Percentiles rank a stretch among this genome's conserved stretches.
Conservation (phyloP, 2,329 filamentous ascomycete genomes). For the Phialophora verrucosa region DNA sequence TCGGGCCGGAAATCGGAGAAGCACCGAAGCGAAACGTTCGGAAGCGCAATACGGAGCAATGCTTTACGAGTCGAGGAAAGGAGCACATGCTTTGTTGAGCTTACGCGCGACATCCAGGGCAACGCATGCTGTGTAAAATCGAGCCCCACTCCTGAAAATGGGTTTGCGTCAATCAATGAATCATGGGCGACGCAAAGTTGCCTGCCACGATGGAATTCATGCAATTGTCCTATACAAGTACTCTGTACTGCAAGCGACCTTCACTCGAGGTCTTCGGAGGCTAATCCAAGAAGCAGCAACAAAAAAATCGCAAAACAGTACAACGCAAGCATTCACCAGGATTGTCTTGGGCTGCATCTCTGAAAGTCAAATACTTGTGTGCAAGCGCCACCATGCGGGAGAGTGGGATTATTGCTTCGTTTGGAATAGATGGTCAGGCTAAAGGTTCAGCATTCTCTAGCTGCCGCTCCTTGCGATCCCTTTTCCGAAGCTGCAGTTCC, state of each 20-base stretch:
- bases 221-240: neutral
- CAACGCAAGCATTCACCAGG: neutral
- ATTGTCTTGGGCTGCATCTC: neutral
- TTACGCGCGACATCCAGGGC: slow-evolving; percentile 3
- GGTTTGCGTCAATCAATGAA: neutral
- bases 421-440: slow-evolving; percentile 7
- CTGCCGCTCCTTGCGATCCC: slow-evolving; percentile 3
- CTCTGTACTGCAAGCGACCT: neutral
- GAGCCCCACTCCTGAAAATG: neutral
- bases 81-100: slow-evolving; percentile 5
- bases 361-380: neutral
- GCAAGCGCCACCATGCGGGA: slow-evolving; percentile 6
- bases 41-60: neutral
- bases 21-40: neutral
- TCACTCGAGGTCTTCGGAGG: neutral
- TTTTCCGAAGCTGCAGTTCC: neutral
- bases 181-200: neutral
- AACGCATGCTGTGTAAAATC: neutral
- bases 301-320: neutral
- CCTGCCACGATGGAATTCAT: neutral
- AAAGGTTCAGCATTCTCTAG: slow-evolving; percentile 14
- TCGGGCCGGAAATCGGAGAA: slow-evolving; percentile 1
- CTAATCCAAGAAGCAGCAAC: neutral
- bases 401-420: slow-evolving; percentile 6
- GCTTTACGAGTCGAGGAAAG: neutral